Conservation (phyloP, 2,329 filamentous ascomycete species). For the Fusarium sp. region DNA sequence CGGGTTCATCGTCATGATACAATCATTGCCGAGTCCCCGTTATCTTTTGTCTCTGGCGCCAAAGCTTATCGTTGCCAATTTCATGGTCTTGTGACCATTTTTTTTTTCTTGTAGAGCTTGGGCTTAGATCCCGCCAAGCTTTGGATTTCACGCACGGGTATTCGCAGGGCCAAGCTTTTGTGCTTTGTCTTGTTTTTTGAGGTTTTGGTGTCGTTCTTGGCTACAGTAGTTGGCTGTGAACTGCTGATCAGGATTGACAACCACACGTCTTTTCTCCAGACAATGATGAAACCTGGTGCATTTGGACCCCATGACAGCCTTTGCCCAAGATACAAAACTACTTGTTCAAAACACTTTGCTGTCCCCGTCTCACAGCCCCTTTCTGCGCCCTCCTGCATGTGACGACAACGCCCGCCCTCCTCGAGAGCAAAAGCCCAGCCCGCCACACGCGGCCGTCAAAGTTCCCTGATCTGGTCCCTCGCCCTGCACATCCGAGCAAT, state of each 20-base stretch:
- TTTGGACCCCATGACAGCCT: not conserved
- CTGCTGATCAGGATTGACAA: not conserved
- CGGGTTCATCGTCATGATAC: not conserved
- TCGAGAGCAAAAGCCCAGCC: not conserved
- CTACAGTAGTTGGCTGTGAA: not conserved
- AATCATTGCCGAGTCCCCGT: not conserved
- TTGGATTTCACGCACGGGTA: not conserved
- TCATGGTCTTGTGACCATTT: not conserved
- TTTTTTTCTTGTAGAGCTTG: not conserved
- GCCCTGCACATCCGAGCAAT: not conserved
- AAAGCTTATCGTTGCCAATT: not conserved
- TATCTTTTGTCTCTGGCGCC: not conserved
- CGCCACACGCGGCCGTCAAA: constrained; percentile 2
- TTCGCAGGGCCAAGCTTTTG: not conserved
- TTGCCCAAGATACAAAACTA: not conserved
- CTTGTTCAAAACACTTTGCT: not conserved
- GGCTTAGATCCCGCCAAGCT: not conserved
- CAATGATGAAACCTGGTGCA: constrained; percentile 5
- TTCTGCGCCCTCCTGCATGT: constrained; percentile 19
- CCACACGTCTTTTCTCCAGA: not conserved
- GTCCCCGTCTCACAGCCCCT: not conserved
- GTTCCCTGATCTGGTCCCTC: not conserved
- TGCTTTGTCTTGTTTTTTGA: not conserved
- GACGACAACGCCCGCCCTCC: constrained; percentile 21
- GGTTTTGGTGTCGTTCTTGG: not conserved